These are phyloP conservation scores for Melastoma candidum DNA, from an alignment of 441 rosid species.

Conservation along the genomic window DNA sequence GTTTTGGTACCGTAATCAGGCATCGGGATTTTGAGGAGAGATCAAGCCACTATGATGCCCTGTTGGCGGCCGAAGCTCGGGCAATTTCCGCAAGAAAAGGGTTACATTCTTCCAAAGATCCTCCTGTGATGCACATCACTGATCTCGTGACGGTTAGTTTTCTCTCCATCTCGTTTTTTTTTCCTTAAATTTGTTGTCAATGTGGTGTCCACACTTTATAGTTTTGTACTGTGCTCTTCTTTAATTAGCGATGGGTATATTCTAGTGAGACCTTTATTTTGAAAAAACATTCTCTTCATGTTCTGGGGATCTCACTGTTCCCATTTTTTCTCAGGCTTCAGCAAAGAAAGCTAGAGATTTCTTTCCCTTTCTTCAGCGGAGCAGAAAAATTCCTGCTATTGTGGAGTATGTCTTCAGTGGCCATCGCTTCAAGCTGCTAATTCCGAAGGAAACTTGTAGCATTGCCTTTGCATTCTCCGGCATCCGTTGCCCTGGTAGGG, in stretches of 20 bases:
- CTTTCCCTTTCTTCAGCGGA: conserved; percentile 70
- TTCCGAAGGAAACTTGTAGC: conserved; percentile 94
- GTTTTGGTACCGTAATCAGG: conserved; percentile 64
- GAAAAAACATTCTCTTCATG: no score
- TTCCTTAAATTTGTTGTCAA: not conserved
- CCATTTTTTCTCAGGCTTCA: conserved; percentile 39
- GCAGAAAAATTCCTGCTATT: conserved; percentile 67
- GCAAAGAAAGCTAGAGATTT: conserved; percentile 87
- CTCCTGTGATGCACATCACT: conserved; percentile 68
- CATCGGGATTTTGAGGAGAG: conserved; percentile 97
- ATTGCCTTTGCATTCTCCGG: conserved; percentile 97
- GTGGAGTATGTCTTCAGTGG: conserved; percentile 98
- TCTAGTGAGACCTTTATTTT: no score
- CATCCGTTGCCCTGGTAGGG: conserved; percentile 95
- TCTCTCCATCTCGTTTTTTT: conserved; percentile 1
- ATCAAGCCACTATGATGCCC: conserved; percentile 82
- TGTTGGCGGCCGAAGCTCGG: conserved; percentile 88
- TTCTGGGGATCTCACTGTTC: not conserved
- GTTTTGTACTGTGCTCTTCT: no score
- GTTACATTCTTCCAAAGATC: conserved; percentile 65
- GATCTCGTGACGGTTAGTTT: conserved; percentile 61
- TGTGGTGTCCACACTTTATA: no score
- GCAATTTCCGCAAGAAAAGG: conserved; percentile 71
- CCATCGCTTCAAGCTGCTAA: conserved; percentile 86
- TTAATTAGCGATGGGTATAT: no score